Evolutionary conservation across 768 basidiomycete genomes (phyloP), one percentile per base, ranked within the genome.

Genomic region (Lentinus tigrinus): DNA sequence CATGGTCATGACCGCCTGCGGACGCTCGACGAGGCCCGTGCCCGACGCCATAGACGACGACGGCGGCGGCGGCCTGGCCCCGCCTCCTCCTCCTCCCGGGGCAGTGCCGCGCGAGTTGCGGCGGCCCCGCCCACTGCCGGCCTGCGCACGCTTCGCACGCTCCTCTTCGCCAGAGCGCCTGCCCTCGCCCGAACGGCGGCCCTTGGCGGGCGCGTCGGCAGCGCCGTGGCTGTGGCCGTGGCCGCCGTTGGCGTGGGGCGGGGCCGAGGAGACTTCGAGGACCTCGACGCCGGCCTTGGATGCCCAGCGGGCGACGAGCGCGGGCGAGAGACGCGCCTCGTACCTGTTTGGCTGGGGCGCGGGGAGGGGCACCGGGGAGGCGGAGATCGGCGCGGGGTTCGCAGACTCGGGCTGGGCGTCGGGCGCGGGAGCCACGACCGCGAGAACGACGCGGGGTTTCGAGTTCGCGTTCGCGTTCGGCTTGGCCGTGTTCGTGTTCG

Each of bases 1-100:
- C 88, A 92, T 89, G 4, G 87, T 85, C 79, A 85, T 83, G 47
- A 90, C 88, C 2, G 89, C 86, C 9, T 87, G 81, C 0, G 89
- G 88, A 19, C 89, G 83, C 68, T 92, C 91, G 49, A 92, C 91
- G 42, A 92, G 77, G 3, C 81, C 70, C 68, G 47, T 67, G 39
- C 53, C 58, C 36, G 40, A 48, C 48, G 40, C 26, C 50, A 26
- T 54, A 51, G 13, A 61, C 47, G 40, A 48, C 48, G 40, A 26
- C 50, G 21, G 51, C 51, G 13, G 61, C 47, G 53, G 61, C 46
- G 65, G 65, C 31, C 44, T 52, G n/a, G 44, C 47, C 11, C 40
- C n/a, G n/a, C n/a, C n/a, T n/a, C n/a, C n/a, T n/a, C n/a, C n/a
- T n/a, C n/a, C n/a, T n/a, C n/a, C 34, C 16, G 56, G 54, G 14